Evolutionary conservation across 164 flowering plant species (phyloP).

Genomic region (Warburgia ugandensis): DNA sequence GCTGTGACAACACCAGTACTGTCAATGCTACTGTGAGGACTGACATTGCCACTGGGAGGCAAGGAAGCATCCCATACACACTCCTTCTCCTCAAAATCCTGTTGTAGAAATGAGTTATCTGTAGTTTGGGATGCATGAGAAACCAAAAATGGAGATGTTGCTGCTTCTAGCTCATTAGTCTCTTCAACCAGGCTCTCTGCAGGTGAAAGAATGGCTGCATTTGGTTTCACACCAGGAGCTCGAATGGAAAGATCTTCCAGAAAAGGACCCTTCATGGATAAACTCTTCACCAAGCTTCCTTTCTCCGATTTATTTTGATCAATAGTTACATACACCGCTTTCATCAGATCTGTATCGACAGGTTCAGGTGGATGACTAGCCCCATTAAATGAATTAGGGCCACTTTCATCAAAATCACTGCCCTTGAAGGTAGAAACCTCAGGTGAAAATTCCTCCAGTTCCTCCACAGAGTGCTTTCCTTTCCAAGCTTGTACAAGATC

Average conservation of each 20-base stretch:
- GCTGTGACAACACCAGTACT: constrained; percentile 66
- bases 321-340: constrained; percentile 60
- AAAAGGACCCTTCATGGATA: constrained; percentile 65
- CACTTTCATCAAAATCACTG: constrained; percentile 55
- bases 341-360: constrained; percentile 59
- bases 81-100: constrained; percentile 67
- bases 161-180: constrained; percentile 32
- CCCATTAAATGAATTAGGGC: constrained; percentile 60
- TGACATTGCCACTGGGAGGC: constrained; percentile 90
- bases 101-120: constrained; percentile 31
- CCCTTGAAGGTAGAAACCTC: constrained; percentile 36
- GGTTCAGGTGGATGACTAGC: constrained; percentile 91
- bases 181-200: constrained; percentile 55
- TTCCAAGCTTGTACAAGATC: constrained; percentile 31
- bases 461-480: constrained; percentile 40
- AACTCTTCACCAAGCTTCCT: constrained; percentile 52
- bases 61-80: constrained; percentile 94
- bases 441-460: constrained; percentile 38
- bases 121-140: constrained; percentile 53
- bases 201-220: constrained; percentile 37
- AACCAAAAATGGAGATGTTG: constrained; percentile 33
- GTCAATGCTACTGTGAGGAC: constrained; percentile 84
- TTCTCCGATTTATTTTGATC: constrained; percentile 48
- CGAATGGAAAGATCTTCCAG: constrained; percentile 50
- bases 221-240: constrained; percentile 37